Conservation (phyloP, 2,329 filamentous ascomycete genomes). For the Alternaria panax region DNA sequence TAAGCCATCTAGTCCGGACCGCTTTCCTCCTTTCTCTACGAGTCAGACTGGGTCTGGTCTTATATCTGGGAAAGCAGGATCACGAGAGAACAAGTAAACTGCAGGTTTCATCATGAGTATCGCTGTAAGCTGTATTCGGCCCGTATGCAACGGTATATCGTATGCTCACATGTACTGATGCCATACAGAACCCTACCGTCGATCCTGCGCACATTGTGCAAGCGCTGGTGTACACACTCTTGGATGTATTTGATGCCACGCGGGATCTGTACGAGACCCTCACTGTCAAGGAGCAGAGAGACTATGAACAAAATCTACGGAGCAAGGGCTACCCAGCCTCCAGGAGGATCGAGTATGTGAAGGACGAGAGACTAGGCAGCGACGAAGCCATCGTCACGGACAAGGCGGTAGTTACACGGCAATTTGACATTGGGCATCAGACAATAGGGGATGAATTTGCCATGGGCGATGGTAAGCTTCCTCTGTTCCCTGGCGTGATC, state of each 20-base stretch:
- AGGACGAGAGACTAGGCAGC: conserved; percentile 33
- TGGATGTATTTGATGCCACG: conserved; percentile 48
- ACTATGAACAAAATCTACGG: conserved; percentile 37
- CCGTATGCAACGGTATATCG: not conserved
- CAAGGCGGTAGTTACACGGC: conserved; percentile 40
- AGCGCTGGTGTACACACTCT: conserved; percentile 40
- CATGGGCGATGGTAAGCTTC: conserved; percentile 42
- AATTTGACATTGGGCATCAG: conserved; percentile 41
- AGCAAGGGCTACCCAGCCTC: conserved; percentile 41
- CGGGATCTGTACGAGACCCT: conserved; percentile 44
- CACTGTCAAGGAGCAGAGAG: conserved; percentile 42
- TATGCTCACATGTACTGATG: conserved; percentile 10
- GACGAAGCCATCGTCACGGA: conserved; percentile 43
- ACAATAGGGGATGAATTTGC: conserved; percentile 41
- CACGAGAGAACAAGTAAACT: conserved; percentile 13
- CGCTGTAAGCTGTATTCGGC: conserved; percentile 28
- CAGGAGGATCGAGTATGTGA: conserved; percentile 36
- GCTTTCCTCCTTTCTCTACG: conserved; percentile 27
- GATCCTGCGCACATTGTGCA: conserved; percentile 43
- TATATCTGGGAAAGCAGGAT: conserved; percentile 15
- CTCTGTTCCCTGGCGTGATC: not conserved
- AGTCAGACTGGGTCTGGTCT: conserved; percentile 17
- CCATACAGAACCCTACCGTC: conserved; percentile 30
- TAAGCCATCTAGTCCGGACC: conserved; percentile 6
- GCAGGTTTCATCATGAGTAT: conserved; percentile 30